phyloP scores from a whole-genome alignment of 306 rosid species.

The Luffa acutangula region DNA sequence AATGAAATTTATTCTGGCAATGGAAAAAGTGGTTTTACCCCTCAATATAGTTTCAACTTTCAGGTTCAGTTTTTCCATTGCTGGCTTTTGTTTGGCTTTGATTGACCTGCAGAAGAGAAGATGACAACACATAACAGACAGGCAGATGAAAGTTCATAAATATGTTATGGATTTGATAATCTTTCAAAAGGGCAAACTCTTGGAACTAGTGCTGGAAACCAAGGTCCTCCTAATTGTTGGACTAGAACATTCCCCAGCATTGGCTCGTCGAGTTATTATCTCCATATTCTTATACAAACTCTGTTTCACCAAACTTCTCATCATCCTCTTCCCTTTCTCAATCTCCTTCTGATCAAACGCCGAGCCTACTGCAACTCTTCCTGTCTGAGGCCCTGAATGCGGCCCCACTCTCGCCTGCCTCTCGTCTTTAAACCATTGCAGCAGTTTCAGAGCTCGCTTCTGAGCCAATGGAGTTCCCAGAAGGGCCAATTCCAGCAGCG shows the following conservation, averaged over 20 bases:
- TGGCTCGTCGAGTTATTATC: constrained; percentile 61
- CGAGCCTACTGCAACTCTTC: constrained; percentile 45
- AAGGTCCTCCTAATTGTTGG: constrained; percentile 26
- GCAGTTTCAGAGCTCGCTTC: constrained; percentile 57
- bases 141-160: neutral
- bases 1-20: neutral
- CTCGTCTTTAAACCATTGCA: constrained; percentile 84
- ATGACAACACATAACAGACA: neutral
- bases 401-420: constrained; percentile 60
- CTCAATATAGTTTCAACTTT: neutral
- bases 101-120: neutral
- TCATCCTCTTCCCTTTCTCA: constrained; percentile 61
- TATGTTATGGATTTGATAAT: neutral
- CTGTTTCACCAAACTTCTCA: constrained; percentile 81
- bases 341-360: constrained; percentile 32
- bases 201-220: constrained; percentile 76
- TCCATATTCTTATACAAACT: constrained; percentile 76
- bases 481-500: constrained; percentile 62
- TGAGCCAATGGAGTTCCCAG: constrained; percentile 76
- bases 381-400: constrained; percentile 84
- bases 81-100: neutral
- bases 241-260: constrained; percentile 39
- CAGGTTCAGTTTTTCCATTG: neutral
- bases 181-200: constrained; percentile 52
- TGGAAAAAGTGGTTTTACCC: neutral